Evolutionary conservation across 257 asterid species (phyloP).

Genomic region (Solanum appendiculatum): DNA sequence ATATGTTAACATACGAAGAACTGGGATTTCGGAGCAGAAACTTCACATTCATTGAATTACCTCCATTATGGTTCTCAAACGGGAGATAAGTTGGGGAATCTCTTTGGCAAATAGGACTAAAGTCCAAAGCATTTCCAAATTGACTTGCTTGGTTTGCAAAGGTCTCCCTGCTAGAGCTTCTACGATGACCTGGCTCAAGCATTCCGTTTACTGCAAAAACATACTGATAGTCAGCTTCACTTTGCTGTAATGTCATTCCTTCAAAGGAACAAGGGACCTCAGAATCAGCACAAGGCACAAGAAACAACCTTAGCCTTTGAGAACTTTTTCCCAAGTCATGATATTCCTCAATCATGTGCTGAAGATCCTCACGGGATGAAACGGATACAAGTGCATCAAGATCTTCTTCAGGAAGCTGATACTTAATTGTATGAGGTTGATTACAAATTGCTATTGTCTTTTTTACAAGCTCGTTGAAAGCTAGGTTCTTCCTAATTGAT

Average conservation of each 20-base stretch:
- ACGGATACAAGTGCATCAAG: slow-evolving; percentile 84
- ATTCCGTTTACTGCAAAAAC: slow-evolving; percentile 66
- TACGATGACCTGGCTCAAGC: slow-evolving; percentile 34
- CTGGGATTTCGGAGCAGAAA: slow-evolving; percentile 14
- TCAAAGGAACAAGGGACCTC: slow-evolving; percentile 48
- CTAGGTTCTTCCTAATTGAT: slow-evolving; percentile 46
- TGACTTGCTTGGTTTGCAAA: slow-evolving; percentile 30
- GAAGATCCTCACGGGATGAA: slow-evolving; percentile 83
- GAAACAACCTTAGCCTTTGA: slow-evolving; percentile 66
- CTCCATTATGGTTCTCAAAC: slow-evolving; percentile 24
- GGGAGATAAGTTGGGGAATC: slow-evolving; percentile 34
- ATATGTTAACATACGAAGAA: slow-evolving; percentile 9
- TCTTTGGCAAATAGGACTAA: slow-evolving; percentile 28
- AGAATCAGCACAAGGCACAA: slow-evolving; percentile 41
- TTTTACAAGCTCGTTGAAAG: slow-evolving; percentile 47
- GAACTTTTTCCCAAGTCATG: slow-evolving; percentile 58
- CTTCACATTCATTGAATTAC: slow-evolving; percentile 16
- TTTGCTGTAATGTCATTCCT: slow-evolving; percentile 28
- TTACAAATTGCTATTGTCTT: slow-evolving; percentile 53
- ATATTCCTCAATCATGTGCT: slow-evolving; percentile 82
- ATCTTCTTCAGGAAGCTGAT: slow-evolving; percentile 94
- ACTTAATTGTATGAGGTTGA: slow-evolving; percentile 60
- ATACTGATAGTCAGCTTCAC: slow-evolving; percentile 47
- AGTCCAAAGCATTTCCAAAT: slow-evolving; percentile 16
- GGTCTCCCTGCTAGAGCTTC: slow-evolving; percentile 66